Base-by-base conservation (phyloP, 2,329 filamentous ascomycete species). In the Aspergillus candidus region DNA sequence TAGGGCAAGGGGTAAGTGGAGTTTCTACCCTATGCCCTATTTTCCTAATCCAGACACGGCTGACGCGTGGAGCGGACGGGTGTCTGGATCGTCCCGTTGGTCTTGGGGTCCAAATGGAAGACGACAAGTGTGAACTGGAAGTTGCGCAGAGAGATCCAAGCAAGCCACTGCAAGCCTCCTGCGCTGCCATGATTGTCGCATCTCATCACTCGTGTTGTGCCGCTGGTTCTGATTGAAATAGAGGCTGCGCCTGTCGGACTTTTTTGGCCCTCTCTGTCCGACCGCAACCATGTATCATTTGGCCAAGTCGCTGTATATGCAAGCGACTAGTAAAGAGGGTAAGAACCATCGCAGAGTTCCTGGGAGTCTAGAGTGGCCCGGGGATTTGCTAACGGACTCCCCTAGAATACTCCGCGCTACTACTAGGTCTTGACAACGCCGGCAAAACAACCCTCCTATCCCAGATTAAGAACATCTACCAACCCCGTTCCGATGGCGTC, bases 371-470 rank as follows among this genome's bases (percentile, higher is more conserved):
- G 7, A 6, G 22, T 29, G 18, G 10, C 12, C 14, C 36, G 14
- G n/a, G 22, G 17, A 14, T 31, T 22, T 38, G 22, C 34, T 43
- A 34, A 51, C 37, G 34, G 13, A 32, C 32, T 32, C 37, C 27
- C 32, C 31, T 61, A 93, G 91, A 97, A 74, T 97, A 96, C 76
- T 96, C 91, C 15, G 88, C 96, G 61, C 88, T 97, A 62, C 84
- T 97, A 55, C 86, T 97, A 59, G 93, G 93, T 51, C 86, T 97
- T 62, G 93, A 97, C 75, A 97, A 97, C 66, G 93, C 93, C 49
- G 93, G 93, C 68, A 97, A 97, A 76, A 97, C 93, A 33, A 97
- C 93, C 18, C 90, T 97, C 63, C 89, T 96, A 70, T 88, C 94
- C 65, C 90, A 96, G 68, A 88, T 97, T 68, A 96, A 95, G 72